These are phyloP conservation scores for Paecilomyces variotii DNA, from an alignment of 2,329 filamentous ascomycete genomes.

Conservation along the genomic window DNA sequence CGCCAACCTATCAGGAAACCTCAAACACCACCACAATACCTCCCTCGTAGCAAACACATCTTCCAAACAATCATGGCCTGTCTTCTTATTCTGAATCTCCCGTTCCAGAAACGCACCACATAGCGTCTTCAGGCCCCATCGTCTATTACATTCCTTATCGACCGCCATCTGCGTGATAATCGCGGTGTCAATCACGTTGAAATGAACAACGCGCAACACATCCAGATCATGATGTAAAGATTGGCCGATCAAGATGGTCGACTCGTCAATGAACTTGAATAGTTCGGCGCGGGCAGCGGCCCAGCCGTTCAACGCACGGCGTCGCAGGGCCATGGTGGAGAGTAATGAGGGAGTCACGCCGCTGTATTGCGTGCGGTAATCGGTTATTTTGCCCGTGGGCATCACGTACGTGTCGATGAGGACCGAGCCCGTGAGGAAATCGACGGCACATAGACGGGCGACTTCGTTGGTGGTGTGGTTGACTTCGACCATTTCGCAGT, in stretches of 20 bases:
- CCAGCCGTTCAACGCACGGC: slow-evolving; percentile 34
- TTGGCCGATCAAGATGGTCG: slow-evolving; percentile 45
- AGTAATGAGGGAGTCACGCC: slow-evolving; percentile 30
- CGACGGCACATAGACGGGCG: slow-evolving; percentile 34
- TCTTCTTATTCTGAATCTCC: slow-evolving; percentile 24
- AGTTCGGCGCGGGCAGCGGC: slow-evolving; percentile 35
- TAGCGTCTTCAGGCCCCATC: slow-evolving; percentile 32
- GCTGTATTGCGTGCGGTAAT: slow-evolving; percentile 34
- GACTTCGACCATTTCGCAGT: slow-evolving; percentile 44
- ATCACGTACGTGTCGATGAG: slow-evolving; percentile 38
- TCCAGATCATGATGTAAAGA: slow-evolving; percentile 39
- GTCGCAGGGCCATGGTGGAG: slow-evolving; percentile 18
- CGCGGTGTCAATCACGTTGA: slow-evolving; percentile 37
- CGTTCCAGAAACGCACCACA: slow-evolving; percentile 26
- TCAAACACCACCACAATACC: slow-evolving; percentile 40
- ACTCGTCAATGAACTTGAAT: slow-evolving; percentile 33
- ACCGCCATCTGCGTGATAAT: slow-evolving; percentile 33
- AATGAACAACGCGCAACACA: slow-evolving; percentile 37
- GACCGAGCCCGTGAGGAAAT: slow-evolving; percentile 41
- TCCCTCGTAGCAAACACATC: slow-evolving; percentile 45
- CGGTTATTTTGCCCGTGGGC: slow-evolving; percentile 24
- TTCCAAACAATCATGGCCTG: slow-evolving; percentile 43
- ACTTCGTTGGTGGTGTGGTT: slow-evolving; percentile 20
- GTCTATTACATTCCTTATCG: slow-evolving; percentile 5
- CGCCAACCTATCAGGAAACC: slow-evolving; percentile 27